Conservation (phyloP, 352 stramenopile species). For the Phytophthora meadii region DNA sequence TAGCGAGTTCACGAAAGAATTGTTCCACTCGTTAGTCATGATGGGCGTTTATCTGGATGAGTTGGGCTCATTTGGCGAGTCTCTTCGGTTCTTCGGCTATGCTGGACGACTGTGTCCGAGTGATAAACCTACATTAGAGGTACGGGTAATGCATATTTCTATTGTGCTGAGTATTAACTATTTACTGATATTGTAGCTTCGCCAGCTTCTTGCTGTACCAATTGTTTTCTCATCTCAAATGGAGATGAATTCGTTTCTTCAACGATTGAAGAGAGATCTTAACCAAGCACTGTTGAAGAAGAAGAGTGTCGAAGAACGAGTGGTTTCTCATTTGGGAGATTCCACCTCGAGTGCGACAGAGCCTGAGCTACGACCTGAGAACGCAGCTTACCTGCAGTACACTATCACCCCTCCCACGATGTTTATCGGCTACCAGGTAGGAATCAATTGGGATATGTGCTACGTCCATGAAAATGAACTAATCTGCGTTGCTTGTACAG, state of each 20-base stretch:
- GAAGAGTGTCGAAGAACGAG: conserved; percentile 13
- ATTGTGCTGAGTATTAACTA: no score
- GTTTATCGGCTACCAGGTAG: conserved; percentile 74
- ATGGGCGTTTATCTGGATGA: conserved; percentile 79
- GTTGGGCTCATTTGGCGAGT: conserved; percentile 54
- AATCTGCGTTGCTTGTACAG: conserved; percentile 14
- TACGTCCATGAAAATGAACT: no score
- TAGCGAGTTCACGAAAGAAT: conserved; percentile 52
- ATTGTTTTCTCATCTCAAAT: conserved; percentile 38
- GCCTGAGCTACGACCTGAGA: conserved; percentile 34
- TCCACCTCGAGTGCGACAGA: background rate
- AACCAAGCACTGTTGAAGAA: conserved; percentile 5
- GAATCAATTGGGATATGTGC: background rate
- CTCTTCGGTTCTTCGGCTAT: conserved; percentile 49
- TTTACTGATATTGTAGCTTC: conserved; percentile 16
- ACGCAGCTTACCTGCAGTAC: conserved; percentile 51
- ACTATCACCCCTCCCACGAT: conserved; percentile 74
- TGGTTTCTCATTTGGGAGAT: conserved; percentile 30
- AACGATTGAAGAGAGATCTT: conserved; percentile 15
- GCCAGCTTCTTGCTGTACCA: conserved; percentile 36
- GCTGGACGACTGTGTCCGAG: conserved; percentile 41
- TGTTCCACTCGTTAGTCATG: conserved; percentile 54
- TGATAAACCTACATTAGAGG: conserved; percentile 46
- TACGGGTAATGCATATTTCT: conserved; percentile 13
- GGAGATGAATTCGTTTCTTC: conserved; percentile 32